Evolutionary conservation across 176 grass and related monocot species (phyloP).

Genomic region (Dendrocalamus sinicus): DNA sequence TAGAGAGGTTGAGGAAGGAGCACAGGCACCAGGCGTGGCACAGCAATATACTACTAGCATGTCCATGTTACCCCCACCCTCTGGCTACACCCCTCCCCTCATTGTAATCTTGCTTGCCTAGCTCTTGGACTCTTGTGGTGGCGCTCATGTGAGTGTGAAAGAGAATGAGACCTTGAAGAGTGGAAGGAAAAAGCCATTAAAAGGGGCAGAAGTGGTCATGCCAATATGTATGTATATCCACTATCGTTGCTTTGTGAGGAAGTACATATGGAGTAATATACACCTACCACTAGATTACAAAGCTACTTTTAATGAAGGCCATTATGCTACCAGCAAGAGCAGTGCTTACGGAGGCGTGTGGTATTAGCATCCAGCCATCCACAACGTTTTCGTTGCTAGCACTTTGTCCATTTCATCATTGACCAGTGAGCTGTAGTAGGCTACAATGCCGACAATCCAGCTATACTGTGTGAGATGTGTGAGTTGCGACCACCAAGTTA

Average conservation of each 20-base stretch:
- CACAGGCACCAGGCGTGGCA: neutral
- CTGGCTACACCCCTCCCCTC: neutral
- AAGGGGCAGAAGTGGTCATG: neutral
- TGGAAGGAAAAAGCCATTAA: neutral
- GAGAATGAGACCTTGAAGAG: neutral
- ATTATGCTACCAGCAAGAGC: neutral
- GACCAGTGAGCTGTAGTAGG: constrained; percentile 35
- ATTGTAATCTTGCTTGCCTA: neutral
- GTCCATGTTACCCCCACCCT: neutral
- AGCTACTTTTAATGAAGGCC: neutral
- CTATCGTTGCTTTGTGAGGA: neutral
- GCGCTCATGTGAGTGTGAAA: constrained; percentile 9
- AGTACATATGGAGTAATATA: neutral
- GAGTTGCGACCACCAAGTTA: constrained; percentile 41
- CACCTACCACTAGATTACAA: neutral
- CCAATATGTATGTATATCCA: neutral
- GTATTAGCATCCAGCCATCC: neutral
- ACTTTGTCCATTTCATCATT: constrained; percentile 3
- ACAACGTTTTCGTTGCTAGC: constrained; percentile 17
- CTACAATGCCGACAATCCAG: constrained; percentile 40
- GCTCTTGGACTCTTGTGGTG: neutral
- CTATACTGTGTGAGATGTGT: constrained; percentile 31
- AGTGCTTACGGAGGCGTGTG: neutral
- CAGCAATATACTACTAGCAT: neutral
- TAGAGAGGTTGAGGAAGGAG: constrained; percentile 22